Base-by-base conservation (phyloP, 192 early-diverging fungal species). In the Mortierella antarctica region DNA sequence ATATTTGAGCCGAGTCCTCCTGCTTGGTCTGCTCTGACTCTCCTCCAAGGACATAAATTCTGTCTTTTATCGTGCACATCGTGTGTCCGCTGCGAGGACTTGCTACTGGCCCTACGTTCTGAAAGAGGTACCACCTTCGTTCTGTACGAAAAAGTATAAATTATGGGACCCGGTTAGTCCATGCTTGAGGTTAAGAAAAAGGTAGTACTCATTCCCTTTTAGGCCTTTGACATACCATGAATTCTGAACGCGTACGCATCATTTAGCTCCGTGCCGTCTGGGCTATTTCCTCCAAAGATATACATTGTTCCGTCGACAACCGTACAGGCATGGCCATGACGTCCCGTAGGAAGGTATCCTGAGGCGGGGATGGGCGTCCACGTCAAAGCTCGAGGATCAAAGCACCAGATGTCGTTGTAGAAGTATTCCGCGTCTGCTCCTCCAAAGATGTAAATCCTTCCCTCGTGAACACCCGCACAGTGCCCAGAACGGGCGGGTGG, bases 381-480 rank as follows among this genome's bases (percentile, higher is more conserved):
- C 7, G 71, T 71, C 17, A 77, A 59, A 1, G 77, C 83, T 8
- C 65, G 44, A 12, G 83, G 73, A 50, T 90, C 89, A 69, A 84
- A 87, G 14, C 80, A 84, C 89, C 89, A 90, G 41, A 87, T 83
- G 59, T 90, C 89, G 65, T 90, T 88, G 61, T 84, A 87, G 46
- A 85, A 84, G 46, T 73, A 73, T 31, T 84, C 74, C 7, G 71
- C 83, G 67, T 88, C 85, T 7, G 62, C 82, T 44, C 89, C 89
- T 51, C 87, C 87, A 67, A 90, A 90, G 42, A 80, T 64, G 53
- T 80, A 80, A 15, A 80, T 71, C 44, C 68, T 80, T 23, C 65
- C 65, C 0, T 80, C 77, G 46, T 62, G 56, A 18, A 67, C 70
- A 4, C 77, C 69, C 12, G 77, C 77, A 13, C 77, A 80, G 15